These are phyloP conservation scores for Penicillium aurantiogriseum DNA, from an alignment of 2,329 filamentous ascomycete species.

Conservation along the genomic window DNA sequence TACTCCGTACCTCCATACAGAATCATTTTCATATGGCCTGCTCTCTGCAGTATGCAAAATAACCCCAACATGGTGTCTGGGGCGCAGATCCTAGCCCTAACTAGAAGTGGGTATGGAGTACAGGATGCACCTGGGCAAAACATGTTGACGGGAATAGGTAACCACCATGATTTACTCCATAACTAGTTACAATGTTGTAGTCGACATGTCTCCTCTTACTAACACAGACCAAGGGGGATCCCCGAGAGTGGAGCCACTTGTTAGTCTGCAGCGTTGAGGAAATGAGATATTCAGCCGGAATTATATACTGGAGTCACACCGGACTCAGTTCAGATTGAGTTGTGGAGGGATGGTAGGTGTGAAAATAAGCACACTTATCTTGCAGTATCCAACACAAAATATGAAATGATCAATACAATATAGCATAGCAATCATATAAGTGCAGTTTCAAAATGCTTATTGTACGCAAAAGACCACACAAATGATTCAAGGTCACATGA, in stretches of 20 bases:
- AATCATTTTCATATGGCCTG: not conserved
- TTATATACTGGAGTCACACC: not conserved
- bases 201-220: not conserved
- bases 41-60: not conserved
- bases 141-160: not conserved
- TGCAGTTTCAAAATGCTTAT: not conserved
- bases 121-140: not conserved
- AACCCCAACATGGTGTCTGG: not conserved
- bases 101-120: not conserved
- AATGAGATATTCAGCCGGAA: not conserved
- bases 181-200: not conserved
- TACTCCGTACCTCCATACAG: not conserved
- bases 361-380: not conserved
- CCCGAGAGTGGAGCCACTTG: conserved; percentile 7
- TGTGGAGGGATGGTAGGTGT: not conserved
- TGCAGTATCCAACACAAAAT: too few species aligned
- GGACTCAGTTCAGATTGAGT: not conserved
- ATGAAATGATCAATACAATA: not conserved
- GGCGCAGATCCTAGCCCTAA: conserved; percentile 2
- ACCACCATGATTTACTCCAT: not conserved
- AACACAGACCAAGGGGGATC: not conserved
- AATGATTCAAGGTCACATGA: not conserved
- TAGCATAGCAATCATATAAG: not conserved
- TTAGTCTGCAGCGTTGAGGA: not conserved
- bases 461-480: not conserved